Evolutionary conservation across 352 stramenopile species (phyloP).

Genomic region (Globisporangium nagaii): DNA sequence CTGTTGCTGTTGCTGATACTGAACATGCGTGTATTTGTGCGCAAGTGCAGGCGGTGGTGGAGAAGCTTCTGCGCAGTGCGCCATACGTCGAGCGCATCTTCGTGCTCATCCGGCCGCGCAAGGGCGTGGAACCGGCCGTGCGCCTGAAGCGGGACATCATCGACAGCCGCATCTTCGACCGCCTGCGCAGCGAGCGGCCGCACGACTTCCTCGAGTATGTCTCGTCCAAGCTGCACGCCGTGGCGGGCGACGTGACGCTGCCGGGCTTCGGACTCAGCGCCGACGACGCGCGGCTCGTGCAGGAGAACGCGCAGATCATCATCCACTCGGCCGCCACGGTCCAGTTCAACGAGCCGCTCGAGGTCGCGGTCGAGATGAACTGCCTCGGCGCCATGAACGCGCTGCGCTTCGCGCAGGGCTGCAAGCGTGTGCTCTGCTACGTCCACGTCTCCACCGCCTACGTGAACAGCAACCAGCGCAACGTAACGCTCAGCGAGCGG

Average conservation of each 20-base stretch:
- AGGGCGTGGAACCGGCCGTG: constrained; percentile 43
- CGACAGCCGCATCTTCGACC: constrained; percentile 64
- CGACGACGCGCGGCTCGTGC: constrained; percentile 36
- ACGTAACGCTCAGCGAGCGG: constrained; percentile 48
- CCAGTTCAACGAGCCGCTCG: constrained; percentile 82
- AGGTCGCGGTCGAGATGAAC: constrained; percentile 86
- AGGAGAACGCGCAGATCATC: constrained; percentile 47
- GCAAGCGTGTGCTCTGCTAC: constrained; percentile 43
- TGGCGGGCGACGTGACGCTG: constrained; percentile 68
- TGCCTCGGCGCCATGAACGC: constrained; percentile 62
- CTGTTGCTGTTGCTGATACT: neutral
- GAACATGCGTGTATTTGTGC: neutral
- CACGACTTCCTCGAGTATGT: constrained; percentile 47
- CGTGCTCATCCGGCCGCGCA: constrained; percentile 74
- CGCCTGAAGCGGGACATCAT: constrained; percentile 77
- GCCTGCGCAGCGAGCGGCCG: constrained; percentile 38
- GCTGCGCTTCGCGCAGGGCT: constrained; percentile 56
- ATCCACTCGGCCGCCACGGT: constrained; percentile 86
- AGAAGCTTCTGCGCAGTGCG: constrained; percentile 73
- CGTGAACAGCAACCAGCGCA: constrained; percentile 78
- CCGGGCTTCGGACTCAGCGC: constrained; percentile 49
- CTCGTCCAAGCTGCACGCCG: constrained; percentile 47
- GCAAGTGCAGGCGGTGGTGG: constrained; percentile 51
- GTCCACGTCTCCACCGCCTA: constrained; percentile 84
- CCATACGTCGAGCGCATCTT: constrained; percentile 61